phyloP scores from a whole-genome alignment of 2,329 filamentous ascomycete genomes.

The Nigrospora oryzae region DNA sequence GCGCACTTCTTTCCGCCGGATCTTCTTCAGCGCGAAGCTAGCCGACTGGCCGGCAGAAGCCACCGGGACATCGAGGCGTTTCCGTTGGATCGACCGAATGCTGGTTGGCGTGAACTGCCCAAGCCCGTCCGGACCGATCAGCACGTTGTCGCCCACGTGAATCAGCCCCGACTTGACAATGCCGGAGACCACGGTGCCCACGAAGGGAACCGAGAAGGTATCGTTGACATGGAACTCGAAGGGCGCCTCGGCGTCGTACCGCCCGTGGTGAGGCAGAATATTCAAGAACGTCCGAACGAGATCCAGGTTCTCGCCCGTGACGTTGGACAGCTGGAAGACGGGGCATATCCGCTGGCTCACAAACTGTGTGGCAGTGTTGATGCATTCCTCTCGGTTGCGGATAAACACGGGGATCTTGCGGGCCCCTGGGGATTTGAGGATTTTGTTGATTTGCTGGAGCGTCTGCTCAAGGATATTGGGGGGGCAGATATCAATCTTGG shows the following conservation, averaged over 20 bases:
- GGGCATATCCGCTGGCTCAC: slow-evolving; percentile 93
- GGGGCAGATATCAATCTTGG: slow-evolving; percentile 97
- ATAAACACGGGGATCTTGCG: slow-evolving; percentile 95
- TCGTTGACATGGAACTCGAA: slow-evolving; percentile 97
- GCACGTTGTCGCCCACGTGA: slow-evolving; percentile 80
- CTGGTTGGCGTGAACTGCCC: slow-evolving; percentile 83
- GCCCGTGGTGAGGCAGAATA: slow-evolving; percentile 87
- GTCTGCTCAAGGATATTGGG: slow-evolving; percentile 93
- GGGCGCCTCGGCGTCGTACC: slow-evolving; percentile 78
- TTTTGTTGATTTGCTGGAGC: slow-evolving; percentile 81
- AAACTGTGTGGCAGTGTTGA: slow-evolving; percentile 93
- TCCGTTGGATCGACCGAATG: slow-evolving; percentile 88
- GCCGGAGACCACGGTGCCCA: slow-evolving; percentile 90
- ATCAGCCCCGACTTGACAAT: slow-evolving; percentile 84
- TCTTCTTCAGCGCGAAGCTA: slow-evolving; percentile 80
- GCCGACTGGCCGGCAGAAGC: slow-evolving; percentile 89
- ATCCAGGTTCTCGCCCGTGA: slow-evolving; percentile 85
- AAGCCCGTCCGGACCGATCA: slow-evolving; percentile 83
- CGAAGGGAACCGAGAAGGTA: slow-evolving; percentile 95
- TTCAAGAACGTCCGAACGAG: slow-evolving; percentile 90
- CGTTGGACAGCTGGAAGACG: slow-evolving; percentile 96
- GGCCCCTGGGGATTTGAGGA: slow-evolving; percentile 87
- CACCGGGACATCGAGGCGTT: slow-evolving; percentile 79
- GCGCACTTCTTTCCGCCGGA: slow-evolving; percentile 83
- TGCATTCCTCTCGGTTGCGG: slow-evolving; percentile 81